Evolutionary conservation across 352 stramenopile genomes (phyloP).

Genomic region (Phytophthora citricola): DNA sequence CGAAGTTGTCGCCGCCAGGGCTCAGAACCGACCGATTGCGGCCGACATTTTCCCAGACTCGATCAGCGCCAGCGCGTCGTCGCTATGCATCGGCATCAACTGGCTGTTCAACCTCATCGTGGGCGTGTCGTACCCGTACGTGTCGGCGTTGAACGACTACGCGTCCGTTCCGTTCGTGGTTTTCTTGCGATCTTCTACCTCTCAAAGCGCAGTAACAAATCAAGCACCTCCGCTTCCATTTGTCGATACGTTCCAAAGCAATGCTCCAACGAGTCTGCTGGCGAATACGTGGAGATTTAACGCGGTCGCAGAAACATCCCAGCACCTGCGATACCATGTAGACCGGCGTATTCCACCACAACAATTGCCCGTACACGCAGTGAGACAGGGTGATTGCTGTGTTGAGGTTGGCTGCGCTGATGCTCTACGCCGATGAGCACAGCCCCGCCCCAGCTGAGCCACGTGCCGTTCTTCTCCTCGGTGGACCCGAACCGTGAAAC

Average conservation of each 20-base stretch:
- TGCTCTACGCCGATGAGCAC: too few relatives aligned
- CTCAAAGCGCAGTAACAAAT: conserved; percentile 22
- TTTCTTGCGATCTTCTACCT: conserved; percentile 49
- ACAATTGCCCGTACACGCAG: too few relatives aligned
- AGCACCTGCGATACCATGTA: too few relatives aligned
- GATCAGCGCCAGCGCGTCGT: conserved; percentile 26
- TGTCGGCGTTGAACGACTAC: conserved; percentile 39
- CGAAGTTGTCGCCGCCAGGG: conserved; percentile 57
- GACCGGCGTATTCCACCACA: too few relatives aligned
- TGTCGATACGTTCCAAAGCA: conserved; percentile 90
- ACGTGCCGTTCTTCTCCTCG: too few relatives aligned
- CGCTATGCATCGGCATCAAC: conserved; percentile 47
- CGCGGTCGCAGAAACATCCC: conserved; percentile 32
- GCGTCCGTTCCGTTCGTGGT: conserved; percentile 47
- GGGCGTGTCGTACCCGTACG: conserved; percentile 59
- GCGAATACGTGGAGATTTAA: conserved; percentile 90
- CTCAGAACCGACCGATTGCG: conserved; percentile 18
- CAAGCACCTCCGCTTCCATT: conserved; percentile 17
- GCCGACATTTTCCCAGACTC: conserved; percentile 29
- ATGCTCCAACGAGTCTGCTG: conserved; percentile 77
- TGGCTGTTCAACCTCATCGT: conserved; percentile 60
- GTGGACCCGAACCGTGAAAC: too few relatives aligned
- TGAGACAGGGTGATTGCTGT: too few relatives aligned
- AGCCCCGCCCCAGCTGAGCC: too few relatives aligned
- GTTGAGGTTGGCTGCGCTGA: too few relatives aligned